phyloP scores from a whole-genome alignment of 2,329 filamentous ascomycete species.

The Exophiala mesophila region DNA sequence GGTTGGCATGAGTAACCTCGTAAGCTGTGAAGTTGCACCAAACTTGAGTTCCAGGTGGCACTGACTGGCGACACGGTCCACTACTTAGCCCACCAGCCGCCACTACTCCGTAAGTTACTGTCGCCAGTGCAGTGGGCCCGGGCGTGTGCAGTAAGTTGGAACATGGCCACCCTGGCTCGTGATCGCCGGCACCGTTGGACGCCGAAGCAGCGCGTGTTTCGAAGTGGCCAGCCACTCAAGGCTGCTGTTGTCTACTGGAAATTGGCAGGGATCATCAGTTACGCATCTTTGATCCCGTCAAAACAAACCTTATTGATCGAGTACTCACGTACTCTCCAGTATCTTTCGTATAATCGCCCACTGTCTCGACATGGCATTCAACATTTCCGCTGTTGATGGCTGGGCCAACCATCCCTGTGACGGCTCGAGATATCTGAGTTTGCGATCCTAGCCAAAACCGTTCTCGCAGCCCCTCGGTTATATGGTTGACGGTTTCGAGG shows the following conservation, averaged over 20 bases:
- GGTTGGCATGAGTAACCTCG: neutral
- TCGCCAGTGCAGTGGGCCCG: neutral
- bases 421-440: too few species aligned
- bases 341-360: neutral
- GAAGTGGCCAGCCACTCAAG: slow-evolving; percentile 9
- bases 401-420: neutral
- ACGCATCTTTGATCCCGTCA: neutral
- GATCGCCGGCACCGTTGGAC: slow-evolving; percentile 27
- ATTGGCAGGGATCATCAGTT: slow-evolving; percentile 18
- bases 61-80: neutral
- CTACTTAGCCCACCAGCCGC: too few species aligned
- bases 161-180: slow-evolving; percentile 10
- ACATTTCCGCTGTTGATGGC: neutral
- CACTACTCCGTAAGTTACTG: too few species aligned
- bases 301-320: neutral
- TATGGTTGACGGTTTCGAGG: too few species aligned
- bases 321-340: neutral
- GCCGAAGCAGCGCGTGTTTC: slow-evolving; percentile 26
- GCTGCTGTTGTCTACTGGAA: slow-evolving; percentile 10
- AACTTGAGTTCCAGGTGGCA: slow-evolving; percentile 1
- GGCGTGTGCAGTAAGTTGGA: neutral
- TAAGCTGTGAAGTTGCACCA: neutral
- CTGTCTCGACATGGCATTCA: neutral
- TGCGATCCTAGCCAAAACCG: too few species aligned
- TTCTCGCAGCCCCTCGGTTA: too few species aligned